Evolutionary conservation across 2,329 filamentous ascomycete genomes (phyloP).

Genomic region (Cercospora canescens): DNA sequence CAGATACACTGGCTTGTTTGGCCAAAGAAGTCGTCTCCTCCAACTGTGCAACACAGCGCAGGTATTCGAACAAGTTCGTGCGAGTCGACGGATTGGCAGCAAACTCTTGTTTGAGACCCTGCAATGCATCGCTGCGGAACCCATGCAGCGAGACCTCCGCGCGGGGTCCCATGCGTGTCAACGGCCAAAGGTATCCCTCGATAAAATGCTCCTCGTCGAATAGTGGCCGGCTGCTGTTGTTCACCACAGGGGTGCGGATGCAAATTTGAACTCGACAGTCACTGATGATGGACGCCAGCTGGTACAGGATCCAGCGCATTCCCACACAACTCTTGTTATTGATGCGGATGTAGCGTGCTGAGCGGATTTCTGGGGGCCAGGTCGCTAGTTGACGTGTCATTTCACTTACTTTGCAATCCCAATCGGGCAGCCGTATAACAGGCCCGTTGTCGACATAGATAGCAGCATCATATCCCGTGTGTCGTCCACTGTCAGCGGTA

Average conservation of each 20-base stretch:
- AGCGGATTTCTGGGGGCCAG: background rate
- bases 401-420: too few relatives aligned
- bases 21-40: background rate
- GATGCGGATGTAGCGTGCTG: background rate
- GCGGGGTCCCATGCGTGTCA: background rate
- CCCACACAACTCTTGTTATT: background rate
- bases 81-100: background rate
- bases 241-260: background rate
- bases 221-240: too few relatives aligned
- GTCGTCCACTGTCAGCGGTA: too few relatives aligned
- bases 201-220: background rate
- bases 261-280: background rate
- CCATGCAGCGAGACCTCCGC: background rate
- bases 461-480: background rate
- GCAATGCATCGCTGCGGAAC: background rate
- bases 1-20: background rate
- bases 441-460: background rate
- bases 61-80: background rate
- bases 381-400: background rate
- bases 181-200: background rate
- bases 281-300: background rate
- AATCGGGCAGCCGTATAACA: background rate
- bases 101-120: background rate
- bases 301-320: background rate
- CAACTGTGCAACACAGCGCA: background rate